A percentile compares a stretch with the other conserved stretches of the same genome.
Conservation (phyloP, 371 early-diverging fungal genomes). For the Cokeromyces recurvatus region DNA sequence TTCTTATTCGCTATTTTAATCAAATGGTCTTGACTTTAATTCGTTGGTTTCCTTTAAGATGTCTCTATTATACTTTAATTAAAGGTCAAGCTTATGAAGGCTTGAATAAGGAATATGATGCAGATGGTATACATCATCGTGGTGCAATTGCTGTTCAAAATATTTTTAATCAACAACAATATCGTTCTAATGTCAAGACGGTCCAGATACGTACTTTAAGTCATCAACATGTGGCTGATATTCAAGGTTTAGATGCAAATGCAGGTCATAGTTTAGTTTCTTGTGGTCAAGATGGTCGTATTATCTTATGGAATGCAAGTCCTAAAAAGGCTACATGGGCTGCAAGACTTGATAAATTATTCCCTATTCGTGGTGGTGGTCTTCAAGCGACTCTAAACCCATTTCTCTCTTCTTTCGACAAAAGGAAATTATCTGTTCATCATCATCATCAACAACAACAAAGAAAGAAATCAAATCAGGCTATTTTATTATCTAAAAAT, state of each 20-base stretch:
- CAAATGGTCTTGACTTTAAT: constrained; percentile 1
- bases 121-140: constrained; percentile 19
- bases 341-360: constrained; percentile 20
- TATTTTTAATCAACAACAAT: constrained; percentile 21
- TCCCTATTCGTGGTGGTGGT: constrained; percentile 1
- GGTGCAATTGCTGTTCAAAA: constrained; percentile 27
- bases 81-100: background rate
- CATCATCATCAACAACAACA: background rate
- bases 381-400: constrained; percentile 12
- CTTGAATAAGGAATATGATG: constrained; percentile 14
- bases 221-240: constrained; percentile 27
- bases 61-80: constrained; percentile 4
- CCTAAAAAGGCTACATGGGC: constrained; percentile 21
- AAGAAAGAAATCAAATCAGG: background rate
- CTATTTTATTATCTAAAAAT: background rate
- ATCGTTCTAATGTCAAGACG: constrained; percentile 15
- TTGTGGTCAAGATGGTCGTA: constrained; percentile 28
- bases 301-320: constrained; percentile 25
- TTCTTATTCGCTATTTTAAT: constrained; percentile 11
- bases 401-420: background rate
- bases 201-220: constrained; percentile 19
- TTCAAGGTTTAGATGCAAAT: constrained; percentile 22
- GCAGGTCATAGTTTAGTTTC: constrained; percentile 23
- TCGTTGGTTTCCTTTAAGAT: constrained; percentile 2
- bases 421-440: background rate